Base-by-base conservation (phyloP, 768 basidiomycete species). In the Tulasnella calospora region DNA sequence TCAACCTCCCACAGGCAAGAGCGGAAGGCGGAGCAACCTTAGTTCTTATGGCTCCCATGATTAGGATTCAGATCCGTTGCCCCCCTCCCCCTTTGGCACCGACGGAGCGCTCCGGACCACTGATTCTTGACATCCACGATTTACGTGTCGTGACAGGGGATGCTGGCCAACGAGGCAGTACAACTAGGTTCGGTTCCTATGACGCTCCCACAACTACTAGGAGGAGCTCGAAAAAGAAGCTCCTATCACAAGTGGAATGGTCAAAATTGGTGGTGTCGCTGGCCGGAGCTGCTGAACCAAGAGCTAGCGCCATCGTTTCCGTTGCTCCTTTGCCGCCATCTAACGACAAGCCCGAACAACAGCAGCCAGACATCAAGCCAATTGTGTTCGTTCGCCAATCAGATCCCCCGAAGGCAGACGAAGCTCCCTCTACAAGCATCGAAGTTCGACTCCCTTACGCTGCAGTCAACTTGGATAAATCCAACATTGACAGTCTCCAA, bases 401-500 rank as follows among this genome's bases (percentile, higher is more conserved):
- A 38, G 33, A 70, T 27, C n/a, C 33, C 0, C n/a, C 23, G 27
- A 79, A 78, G 71, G 47, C 73, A 15, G 69, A 38, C n/a, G 57
- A 21, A 35, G 76, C 27, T 36, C 40, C 33, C 17, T 73, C 71
- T 23, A 46, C 41, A 19, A 51, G 71, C 57, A 27, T 75, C 9
- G 78, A 74, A 46, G 35, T 35, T 46, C 73, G 55, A 12, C 33
- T 74, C n/a, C 78, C 78, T 44, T 61, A 55, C 44, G 73, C 92
- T n/a, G 82, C 83, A 55, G 80, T 84, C 41, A 80, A 80, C 55
- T 81, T 95, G 71, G 86, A 89, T 13, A 97, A 98, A 83, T 82
- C 85, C 7, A 79, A 86, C 1, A 84, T 96, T 10, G 94, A 98
- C 82, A 89, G 89, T 17, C 83, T 99, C 23, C 95, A 98, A 83